Evolutionary conservation across 768 basidiomycete genomes (phyloP).

Genomic region (Boletus coccyginus): DNA sequence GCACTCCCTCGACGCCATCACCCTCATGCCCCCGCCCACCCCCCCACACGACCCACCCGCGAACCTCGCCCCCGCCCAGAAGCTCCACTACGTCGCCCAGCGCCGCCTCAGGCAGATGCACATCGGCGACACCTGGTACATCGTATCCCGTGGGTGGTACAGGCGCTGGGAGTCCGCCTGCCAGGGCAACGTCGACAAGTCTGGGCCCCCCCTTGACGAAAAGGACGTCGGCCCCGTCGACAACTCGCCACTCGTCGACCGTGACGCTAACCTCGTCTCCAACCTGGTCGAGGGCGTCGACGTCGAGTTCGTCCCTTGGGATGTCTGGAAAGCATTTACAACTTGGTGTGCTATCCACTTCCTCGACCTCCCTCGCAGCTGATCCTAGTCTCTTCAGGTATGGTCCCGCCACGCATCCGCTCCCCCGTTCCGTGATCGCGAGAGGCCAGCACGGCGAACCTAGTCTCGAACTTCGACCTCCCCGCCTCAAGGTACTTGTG

Average conservation of each 20-base stretch:
- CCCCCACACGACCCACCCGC: slow-evolving; percentile 21
- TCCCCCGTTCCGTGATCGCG: slow-evolving; percentile 67
- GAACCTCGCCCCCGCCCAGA: slow-evolving; percentile 41
- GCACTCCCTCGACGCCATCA: too few relatives aligned
- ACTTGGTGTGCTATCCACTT: slow-evolving; percentile 45
- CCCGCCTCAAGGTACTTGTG: slow-evolving; percentile 55
- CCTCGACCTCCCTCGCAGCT: background rate
- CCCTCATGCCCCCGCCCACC: slow-evolving; percentile 11
- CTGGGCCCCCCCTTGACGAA: slow-evolving; percentile 55
- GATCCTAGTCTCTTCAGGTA: slow-evolving; percentile 54
- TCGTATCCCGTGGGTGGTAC: slow-evolving; percentile 72
- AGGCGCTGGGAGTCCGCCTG: slow-evolving; percentile 73
- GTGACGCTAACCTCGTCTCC: slow-evolving; percentile 42
- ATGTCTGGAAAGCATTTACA: slow-evolving; percentile 66
- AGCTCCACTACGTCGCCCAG: slow-evolving; percentile 48
- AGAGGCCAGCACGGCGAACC: slow-evolving; percentile 51
- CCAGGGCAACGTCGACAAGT: slow-evolving; percentile 65
- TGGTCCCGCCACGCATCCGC: slow-evolving; percentile 51
- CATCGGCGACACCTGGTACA: slow-evolving; percentile 74
- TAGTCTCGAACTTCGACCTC: slow-evolving; percentile 71
- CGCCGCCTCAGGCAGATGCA: slow-evolving; percentile 50
- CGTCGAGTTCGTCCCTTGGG: slow-evolving; percentile 71
- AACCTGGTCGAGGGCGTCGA: slow-evolving; percentile 61
- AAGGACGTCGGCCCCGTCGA: slow-evolving; percentile 71
- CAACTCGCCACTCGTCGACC: slow-evolving; percentile 63